phyloP scores from a whole-genome alignment of 176 grass and related monocot species.

The Saccharum officinarum region DNA sequence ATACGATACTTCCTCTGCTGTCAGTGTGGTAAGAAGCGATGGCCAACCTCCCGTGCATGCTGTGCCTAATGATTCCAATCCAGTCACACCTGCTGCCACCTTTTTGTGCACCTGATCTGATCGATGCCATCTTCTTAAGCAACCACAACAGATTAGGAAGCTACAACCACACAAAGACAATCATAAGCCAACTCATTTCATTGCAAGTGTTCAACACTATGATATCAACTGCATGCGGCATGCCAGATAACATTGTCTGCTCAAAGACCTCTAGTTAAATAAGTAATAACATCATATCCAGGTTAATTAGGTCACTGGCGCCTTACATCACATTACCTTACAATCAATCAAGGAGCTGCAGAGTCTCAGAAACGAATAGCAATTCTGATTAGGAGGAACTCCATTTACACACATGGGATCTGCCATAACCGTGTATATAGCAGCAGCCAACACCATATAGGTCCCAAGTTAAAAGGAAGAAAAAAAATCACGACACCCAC shows the following conservation, averaged over 20 bases:
- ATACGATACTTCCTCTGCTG: slow-evolving; percentile 27
- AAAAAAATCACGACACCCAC: slow-evolving; percentile 31
- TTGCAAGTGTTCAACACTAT: background rate
- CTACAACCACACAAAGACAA: slow-evolving; percentile 31
- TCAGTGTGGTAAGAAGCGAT: slow-evolving; percentile 11
- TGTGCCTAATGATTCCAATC: slow-evolving; percentile 28
- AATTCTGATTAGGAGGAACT: slow-evolving; percentile 44
- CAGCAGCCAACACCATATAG: slow-evolving; percentile 38
- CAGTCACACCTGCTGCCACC: slow-evolving; percentile 28
- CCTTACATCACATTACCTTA: background rate
- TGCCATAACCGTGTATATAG: slow-evolving; percentile 48
- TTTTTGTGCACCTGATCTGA: slow-evolving; percentile 2
- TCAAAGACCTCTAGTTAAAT: background rate
- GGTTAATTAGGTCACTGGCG: background rate
- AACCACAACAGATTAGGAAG: slow-evolving; percentile 38
- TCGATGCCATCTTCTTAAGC: slow-evolving; percentile 40
- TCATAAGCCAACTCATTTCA: slow-evolving; percentile 21
- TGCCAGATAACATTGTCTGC: background rate
- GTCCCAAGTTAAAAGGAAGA: slow-evolving; percentile 28
- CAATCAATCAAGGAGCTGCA: slow-evolving; percentile 30
- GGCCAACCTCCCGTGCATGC: background rate
- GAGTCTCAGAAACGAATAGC: slow-evolving; percentile 29
- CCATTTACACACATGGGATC: slow-evolving; percentile 39
- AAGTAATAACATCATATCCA: background rate
- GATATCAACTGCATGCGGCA: background rate